Conservation (phyloP, 225 moss, liverwort and hornwort genomes). For the Pseudisothecium myosuroides region DNA sequence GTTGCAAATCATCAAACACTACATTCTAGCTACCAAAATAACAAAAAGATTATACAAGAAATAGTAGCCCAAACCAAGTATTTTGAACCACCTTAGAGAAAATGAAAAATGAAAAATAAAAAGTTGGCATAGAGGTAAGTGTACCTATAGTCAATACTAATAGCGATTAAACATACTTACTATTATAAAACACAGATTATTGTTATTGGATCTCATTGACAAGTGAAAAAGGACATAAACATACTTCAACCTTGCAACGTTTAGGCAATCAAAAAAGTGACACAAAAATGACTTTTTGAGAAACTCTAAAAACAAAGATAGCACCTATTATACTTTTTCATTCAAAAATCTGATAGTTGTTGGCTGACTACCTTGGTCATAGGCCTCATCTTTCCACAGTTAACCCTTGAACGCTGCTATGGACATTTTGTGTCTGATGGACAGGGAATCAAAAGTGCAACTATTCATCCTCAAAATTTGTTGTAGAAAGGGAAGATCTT, state of each 20-base stretch:
- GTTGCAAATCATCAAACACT: background rate
- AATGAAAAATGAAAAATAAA: background rate
- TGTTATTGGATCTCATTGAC: background rate
- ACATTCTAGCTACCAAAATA: background rate
- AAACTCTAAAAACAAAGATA: background rate
- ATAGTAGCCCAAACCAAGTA: background rate
- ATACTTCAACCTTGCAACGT: accelerated
- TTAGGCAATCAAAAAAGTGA: accelerated
- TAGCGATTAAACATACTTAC: accelerated
- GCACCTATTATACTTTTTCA: background rate
- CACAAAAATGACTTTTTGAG: too few species aligned
- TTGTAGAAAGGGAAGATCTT: too few species aligned
- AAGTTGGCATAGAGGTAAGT: accelerated
- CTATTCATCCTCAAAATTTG: too few species aligned
- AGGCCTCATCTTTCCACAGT: background rate
- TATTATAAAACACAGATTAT: background rate
- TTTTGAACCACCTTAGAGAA: background rate
- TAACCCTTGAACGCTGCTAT: too few species aligned
- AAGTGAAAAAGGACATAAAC: background rate
- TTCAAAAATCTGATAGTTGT: background rate
- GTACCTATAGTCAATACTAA: background rate
- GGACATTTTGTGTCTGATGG: too few species aligned
- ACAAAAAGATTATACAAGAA: background rate
- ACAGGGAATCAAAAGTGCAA: too few species aligned
- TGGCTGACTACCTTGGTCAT: too few species aligned